phyloP scores from a whole-genome alignment of 495 filamentous ascomycete species.

The Penicillium canescens region DNA sequence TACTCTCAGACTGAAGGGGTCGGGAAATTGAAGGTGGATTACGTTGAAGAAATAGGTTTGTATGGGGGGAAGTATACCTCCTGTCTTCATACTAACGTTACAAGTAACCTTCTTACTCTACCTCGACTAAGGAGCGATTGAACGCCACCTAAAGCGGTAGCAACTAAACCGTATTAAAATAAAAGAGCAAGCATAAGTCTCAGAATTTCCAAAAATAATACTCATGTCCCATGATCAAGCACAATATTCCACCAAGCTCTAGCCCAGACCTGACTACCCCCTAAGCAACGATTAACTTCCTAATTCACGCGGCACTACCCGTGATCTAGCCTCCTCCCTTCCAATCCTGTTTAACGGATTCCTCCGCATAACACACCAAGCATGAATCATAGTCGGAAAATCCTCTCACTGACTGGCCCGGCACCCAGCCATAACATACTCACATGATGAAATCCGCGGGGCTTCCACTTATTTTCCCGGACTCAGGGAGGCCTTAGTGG shows the following conservation, averaged over 20 bases:
- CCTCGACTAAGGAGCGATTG: too few species aligned
- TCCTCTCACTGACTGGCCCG: constrained; percentile 1
- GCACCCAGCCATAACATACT: background rate
- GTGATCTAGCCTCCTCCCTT: constrained; percentile 4
- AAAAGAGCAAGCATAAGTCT: background rate
- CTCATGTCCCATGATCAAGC: background rate
- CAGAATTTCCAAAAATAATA: background rate
- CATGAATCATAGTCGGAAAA: constrained; percentile 10
- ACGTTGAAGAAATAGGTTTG: too few species aligned
- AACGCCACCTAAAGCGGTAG: too few species aligned
- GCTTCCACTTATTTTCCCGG: constrained; percentile 10
- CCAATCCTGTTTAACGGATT: background rate
- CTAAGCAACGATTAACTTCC: constrained; percentile 3
- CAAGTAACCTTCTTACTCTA: too few species aligned
- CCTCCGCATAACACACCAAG: background rate
- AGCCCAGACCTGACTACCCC: background rate
- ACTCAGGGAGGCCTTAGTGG: background rate
- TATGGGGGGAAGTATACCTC: too few species aligned
- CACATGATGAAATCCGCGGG: constrained; percentile 15
- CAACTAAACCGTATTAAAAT: background rate
- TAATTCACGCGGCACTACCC: constrained; percentile 11
- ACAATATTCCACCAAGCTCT: background rate
- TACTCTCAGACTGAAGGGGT: too few species aligned
- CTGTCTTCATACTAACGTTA: too few species aligned
- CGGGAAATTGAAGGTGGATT: too few species aligned